These are phyloP conservation scores for Lactifluus pinguis DNA, from an alignment of 768 basidiomycete genomes.

Conservation along the genomic window DNA sequence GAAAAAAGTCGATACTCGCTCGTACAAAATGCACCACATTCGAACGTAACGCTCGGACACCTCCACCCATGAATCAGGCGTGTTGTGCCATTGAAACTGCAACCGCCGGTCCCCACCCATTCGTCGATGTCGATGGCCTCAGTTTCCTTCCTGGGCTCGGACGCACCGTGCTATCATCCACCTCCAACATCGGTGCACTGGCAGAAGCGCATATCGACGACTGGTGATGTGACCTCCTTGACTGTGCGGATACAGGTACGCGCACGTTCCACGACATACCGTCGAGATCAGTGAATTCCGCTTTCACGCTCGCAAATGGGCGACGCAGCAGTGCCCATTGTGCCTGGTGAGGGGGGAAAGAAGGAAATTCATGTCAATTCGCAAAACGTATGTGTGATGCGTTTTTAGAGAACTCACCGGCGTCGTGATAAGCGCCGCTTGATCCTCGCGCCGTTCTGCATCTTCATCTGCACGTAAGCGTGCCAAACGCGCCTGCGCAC, in stretches of 20 bases:
- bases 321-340: constrained; percentile 26
- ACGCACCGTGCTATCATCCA: constrained; percentile 5
- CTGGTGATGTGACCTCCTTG: background rate
- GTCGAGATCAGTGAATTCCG: constrained; percentile 54
- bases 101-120: background rate
- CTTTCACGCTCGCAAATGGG: constrained; percentile 48
- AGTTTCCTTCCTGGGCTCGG: background rate
- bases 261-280: constrained; percentile 42
- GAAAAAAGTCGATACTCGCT: background rate
- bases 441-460: constrained; percentile 8
- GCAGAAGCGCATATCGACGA: background rate
- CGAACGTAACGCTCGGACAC: background rate
- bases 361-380: background rate
- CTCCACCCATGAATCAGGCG: background rate
- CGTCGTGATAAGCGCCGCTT: constrained; percentile 13
- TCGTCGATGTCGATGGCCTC: background rate
- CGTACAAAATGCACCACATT: background rate
- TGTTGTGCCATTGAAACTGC: background rate
- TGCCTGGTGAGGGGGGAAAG: constrained; percentile 20
- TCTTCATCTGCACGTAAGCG: constrained; percentile 12
- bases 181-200: background rate
- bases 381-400: background rate
- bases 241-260: background rate
- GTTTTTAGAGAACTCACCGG: background rate
- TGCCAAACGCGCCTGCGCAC: constrained; percentile 6